These are phyloP conservation scores for Cryphonectria japonica DNA, from an alignment of 2,329 filamentous ascomycete species.

Conservation along the genomic window DNA sequence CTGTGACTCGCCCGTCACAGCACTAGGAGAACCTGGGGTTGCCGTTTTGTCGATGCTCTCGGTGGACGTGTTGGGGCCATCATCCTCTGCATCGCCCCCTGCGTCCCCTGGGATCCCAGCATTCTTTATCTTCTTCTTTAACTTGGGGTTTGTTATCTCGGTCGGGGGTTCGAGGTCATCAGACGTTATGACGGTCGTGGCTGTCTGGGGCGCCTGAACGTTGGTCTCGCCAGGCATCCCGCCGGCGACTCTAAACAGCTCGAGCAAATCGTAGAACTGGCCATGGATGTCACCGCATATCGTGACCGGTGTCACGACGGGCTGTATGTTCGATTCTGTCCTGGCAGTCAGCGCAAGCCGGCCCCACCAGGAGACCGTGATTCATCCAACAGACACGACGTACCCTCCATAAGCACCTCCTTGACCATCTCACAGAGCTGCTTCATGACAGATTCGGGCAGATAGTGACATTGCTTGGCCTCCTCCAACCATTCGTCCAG, in stretches of 20 bases:
- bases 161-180: slow-evolving; percentile 90
- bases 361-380: neutral
- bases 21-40: slow-evolving; percentile 39
- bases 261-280: slow-evolving; percentile 96
- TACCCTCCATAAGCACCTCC: slow-evolving; percentile 98
- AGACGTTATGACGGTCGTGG: slow-evolving; percentile 79
- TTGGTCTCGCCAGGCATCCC: slow-evolving; percentile 90
- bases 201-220: slow-evolving; percentile 68
- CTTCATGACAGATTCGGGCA: slow-evolving; percentile 97
- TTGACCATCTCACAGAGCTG: slow-evolving; percentile 98
- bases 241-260: slow-evolving; percentile 94
- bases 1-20: slow-evolving; percentile 45
- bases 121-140: slow-evolving; percentile 82
- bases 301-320: slow-evolving; percentile 94
- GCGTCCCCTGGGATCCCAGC: slow-evolving; percentile 46
- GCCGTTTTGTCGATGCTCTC: slow-evolving; percentile 50
- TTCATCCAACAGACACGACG: slow-evolving; percentile 31
- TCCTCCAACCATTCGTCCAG: slow-evolving; percentile 96
- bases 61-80: slow-evolving; percentile 51
- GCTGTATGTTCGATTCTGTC: slow-evolving; percentile 95
- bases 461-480: slow-evolving; percentile 95
- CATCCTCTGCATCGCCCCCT: slow-evolving; percentile 51
- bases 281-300: slow-evolving; percentile 98
- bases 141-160: slow-evolving; percentile 83
- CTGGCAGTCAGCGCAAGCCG: slow-evolving; percentile 16